Evolutionary conservation across 2,329 filamentous ascomycete genomes (phyloP).

Genomic region (Ophiocordyceps sinensis): DNA sequence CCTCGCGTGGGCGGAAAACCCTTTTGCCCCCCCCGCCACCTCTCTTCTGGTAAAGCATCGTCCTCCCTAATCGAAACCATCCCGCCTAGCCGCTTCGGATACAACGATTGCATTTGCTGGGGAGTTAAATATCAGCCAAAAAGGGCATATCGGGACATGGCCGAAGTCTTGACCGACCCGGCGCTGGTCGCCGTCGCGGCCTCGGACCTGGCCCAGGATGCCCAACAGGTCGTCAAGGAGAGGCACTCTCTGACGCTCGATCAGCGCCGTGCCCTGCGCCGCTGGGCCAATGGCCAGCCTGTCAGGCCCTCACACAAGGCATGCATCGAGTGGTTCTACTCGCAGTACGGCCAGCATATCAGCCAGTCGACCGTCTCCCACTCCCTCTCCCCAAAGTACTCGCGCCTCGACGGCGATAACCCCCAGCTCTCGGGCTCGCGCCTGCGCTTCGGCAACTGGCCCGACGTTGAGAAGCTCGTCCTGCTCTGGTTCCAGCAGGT

Average conservation of each 20-base stretch:
- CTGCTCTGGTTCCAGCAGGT: conserved; percentile 40
- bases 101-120: conserved; percentile 21
- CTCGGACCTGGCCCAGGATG: conserved; percentile 11
- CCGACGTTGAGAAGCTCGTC: conserved; percentile 45
- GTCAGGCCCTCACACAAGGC: conserved; percentile 44
- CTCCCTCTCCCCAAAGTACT: conserved; percentile 47
- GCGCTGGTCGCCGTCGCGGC: conserved; percentile 19
- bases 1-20: background rate
- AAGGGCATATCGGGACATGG: conserved; percentile 14
- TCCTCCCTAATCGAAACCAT: conserved; percentile 23
- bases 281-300: conserved; percentile 43
- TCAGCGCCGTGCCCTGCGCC: conserved; percentile 43
- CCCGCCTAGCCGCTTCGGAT: conserved; percentile 19
- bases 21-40: conserved; percentile 11
- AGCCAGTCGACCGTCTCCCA: conserved; percentile 50
- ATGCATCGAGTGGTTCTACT: conserved; percentile 49
- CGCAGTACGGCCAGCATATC: conserved; percentile 43
- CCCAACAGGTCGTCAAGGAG: conserved; percentile 21
- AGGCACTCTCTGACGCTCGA: conserved; percentile 47
- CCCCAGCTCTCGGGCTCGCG: conserved; percentile 48
- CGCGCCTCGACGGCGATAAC: conserved; percentile 42
- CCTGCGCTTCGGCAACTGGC: conserved; percentile 49
- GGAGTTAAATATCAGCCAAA: conserved; percentile 14
- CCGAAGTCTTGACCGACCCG: conserved; percentile 23
- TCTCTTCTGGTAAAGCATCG: conserved; percentile 12